Evolutionary conservation across 768 basidiomycete genomes (phyloP).

Genomic region (Scleroderma citrinum): DNA sequence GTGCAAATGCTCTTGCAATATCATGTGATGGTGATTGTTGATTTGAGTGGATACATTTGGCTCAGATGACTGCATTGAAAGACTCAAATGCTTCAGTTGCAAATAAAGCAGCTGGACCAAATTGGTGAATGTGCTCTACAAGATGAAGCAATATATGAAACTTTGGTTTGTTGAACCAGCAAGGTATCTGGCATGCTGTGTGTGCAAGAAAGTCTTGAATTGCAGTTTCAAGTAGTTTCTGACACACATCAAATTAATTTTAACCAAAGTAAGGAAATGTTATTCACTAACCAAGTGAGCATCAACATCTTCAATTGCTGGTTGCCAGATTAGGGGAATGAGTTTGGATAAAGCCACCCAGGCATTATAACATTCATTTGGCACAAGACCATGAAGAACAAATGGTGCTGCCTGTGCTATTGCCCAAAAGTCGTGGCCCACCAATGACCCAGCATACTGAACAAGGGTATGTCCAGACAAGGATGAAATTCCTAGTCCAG

Average conservation of each 20-base stretch:
- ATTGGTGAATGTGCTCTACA: constrained; percentile 29
- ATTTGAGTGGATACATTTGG: constrained; percentile 30
- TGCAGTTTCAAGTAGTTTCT: constrained; percentile 4
- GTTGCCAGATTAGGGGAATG: constrained; percentile 36
- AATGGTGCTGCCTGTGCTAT: constrained; percentile 12
- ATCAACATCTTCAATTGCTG: constrained; percentile 30
- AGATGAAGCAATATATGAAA: constrained; percentile 39
- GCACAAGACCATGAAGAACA: constrained; percentile 8
- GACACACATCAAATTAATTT: constrained; percentile 6
- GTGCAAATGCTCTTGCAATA: constrained; percentile 21
- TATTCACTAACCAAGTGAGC: constrained; percentile 27
- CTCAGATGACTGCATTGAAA: constrained; percentile 33
- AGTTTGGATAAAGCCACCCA: constrained; percentile 33
- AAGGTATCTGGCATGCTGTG: constrained; percentile 22
- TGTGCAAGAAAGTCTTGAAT: constrained; percentile 34
- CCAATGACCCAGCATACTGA: constrained; percentile 15
- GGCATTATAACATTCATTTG: constrained; percentile 15
- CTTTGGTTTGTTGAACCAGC: constrained; percentile 40
- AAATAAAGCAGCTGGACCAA: constrained; percentile 40
- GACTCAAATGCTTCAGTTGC: constrained; percentile 40
- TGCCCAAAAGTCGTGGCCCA: constrained; percentile 16
- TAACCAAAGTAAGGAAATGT: constrained; percentile 5
- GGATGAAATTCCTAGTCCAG: constrained; percentile 8
- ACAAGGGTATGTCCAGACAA: constrained; percentile 11
- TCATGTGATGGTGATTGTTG: constrained; percentile 29